Evolutionary conservation across 495 filamentous ascomycete genomes (phyloP).

Genomic region (Penicillium turbatum): DNA sequence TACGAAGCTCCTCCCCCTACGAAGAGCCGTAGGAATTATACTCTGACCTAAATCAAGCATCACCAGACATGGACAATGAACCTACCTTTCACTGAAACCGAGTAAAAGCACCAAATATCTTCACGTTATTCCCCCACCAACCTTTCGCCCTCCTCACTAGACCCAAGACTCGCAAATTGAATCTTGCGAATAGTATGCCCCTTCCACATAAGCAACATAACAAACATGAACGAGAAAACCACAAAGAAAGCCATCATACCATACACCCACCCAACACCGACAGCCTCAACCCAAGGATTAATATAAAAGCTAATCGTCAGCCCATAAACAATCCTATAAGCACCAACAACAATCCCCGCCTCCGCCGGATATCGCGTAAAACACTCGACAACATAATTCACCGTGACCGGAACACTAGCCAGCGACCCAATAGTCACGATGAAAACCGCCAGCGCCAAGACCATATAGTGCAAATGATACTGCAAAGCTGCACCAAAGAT

Average conservation of each 20-base stretch:
- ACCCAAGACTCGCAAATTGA: constrained; percentile 23
- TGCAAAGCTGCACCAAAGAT: constrained; percentile 46
- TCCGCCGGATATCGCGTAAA: constrained; percentile 42
- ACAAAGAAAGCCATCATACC: constrained; percentile 50
- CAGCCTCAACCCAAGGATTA: constrained; percentile 40
- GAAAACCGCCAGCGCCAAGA: constrained; percentile 43
- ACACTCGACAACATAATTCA: constrained; percentile 49
- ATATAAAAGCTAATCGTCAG: constrained; percentile 48
- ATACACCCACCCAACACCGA: constrained; percentile 49
- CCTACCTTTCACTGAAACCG: neutral
- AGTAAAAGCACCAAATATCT: neutral
- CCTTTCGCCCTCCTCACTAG: constrained; percentile 26
- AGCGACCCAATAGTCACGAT: constrained; percentile 41
- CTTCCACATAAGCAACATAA: constrained; percentile 32
- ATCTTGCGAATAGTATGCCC: constrained; percentile 24
- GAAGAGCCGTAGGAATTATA: too few relatives aligned
- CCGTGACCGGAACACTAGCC: constrained; percentile 37
- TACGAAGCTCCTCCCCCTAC: too few relatives aligned
- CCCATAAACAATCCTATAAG: constrained; percentile 41
- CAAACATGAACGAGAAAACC: constrained; percentile 35
- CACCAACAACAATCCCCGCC: constrained; percentile 37
- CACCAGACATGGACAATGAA: neutral
- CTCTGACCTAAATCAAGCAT: constrained; percentile 16
- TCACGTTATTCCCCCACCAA: constrained; percentile 10
- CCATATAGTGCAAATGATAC: constrained; percentile 47